phyloP scores from a whole-genome alignment of 495 filamentous ascomycete species.

The Talaromyces proteolyticus region DNA sequence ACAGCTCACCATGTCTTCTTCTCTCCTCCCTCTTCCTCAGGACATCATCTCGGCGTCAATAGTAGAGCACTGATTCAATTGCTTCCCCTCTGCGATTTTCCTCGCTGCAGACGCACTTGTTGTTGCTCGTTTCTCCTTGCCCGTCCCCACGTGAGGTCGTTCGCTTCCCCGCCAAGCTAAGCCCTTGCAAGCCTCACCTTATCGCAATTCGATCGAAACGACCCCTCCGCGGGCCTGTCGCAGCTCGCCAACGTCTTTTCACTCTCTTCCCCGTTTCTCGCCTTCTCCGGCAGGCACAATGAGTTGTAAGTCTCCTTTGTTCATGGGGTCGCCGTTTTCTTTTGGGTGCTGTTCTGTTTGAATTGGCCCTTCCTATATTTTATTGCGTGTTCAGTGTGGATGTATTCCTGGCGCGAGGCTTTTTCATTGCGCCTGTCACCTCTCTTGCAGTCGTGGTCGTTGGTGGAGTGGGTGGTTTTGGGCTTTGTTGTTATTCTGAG shows the following conservation, averaged over 20 bases:
- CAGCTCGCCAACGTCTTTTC: background rate
- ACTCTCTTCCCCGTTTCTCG: background rate
- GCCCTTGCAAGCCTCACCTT: background rate
- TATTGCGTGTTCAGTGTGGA: background rate
- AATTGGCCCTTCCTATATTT: constrained; percentile 2
- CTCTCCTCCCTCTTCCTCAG: background rate
- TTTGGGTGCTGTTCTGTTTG: background rate
- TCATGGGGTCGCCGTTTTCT: constrained; percentile 1
- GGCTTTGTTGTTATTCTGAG: constrained; percentile 8
- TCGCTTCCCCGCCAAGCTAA: background rate
- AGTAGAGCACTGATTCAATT: background rate
- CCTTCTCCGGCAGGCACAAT: constrained; percentile 23
- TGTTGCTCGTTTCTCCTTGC: background rate
- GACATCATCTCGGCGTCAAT: no score
- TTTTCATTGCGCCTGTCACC: constrained; percentile 4
- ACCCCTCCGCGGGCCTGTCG: background rate
- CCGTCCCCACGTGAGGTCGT: background rate
- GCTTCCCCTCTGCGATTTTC: background rate
- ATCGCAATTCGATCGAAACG: background rate
- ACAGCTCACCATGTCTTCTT: background rate
- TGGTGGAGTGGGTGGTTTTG: constrained; percentile 11
- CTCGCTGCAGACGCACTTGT: background rate
- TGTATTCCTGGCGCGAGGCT: background rate
- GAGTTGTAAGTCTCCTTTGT: constrained; percentile 37
- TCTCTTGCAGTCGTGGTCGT: background rate